Conservation (phyloP, 2,329 filamentous ascomycete genomes). For the Pseudocercospora cruenta region DNA sequence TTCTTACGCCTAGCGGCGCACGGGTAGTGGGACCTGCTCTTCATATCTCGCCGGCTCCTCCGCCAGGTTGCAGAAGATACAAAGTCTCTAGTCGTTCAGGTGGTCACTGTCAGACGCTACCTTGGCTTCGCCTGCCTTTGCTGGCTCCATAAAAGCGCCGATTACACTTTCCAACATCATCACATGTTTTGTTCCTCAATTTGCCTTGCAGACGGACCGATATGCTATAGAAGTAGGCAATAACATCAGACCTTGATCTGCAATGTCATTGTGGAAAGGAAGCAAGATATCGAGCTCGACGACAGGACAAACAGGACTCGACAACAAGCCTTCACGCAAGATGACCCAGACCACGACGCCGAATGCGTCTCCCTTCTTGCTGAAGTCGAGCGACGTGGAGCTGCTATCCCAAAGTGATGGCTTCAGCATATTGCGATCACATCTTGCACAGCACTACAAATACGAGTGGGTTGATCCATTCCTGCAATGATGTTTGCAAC, state of each 20-base stretch:
- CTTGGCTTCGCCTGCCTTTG: neutral
- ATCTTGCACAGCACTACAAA: conserved; percentile 44
- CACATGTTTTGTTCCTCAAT: neutral
- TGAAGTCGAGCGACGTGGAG: conserved; percentile 47
- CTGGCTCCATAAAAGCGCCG: conserved; percentile 4
- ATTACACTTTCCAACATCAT: neutral
- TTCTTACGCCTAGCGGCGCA: neutral
- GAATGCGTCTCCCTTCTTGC: conserved; percentile 46
- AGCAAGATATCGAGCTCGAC: neutral
- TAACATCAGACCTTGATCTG: neutral
- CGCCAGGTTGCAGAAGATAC: neutral
- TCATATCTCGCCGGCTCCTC: neutral
- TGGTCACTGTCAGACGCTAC: neutral
- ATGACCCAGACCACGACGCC: conserved; percentile 13
- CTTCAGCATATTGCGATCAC: conserved; percentile 48
- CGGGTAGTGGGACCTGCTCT: neutral
- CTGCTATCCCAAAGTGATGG: conserved; percentile 45
- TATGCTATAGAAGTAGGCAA: conserved; percentile 8
- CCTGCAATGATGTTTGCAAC: conserved; percentile 40
- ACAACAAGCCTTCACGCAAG: neutral
- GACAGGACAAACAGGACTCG: neutral
- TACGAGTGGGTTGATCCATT: conserved; percentile 40
- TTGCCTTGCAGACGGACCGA: conserved; percentile 9
- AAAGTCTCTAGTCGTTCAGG: neutral
- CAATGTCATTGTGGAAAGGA: neutral